Base-by-base conservation (phyloP, 257 asterid genomes). In the Solanum clarkiae region DNA sequence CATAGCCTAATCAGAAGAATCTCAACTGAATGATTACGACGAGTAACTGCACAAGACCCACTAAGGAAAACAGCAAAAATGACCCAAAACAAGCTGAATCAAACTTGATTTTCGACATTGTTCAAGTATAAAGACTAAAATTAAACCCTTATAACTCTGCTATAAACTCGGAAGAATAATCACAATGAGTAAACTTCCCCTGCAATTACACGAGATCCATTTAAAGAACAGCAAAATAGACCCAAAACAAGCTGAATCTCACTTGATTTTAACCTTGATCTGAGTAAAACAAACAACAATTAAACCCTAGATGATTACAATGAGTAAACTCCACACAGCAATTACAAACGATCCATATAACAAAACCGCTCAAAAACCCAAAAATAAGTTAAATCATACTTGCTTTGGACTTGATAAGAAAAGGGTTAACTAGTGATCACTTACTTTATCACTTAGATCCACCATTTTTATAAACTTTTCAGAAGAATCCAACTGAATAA, bases 401-500 rank as follows among this genome's bases (percentile, higher is more conserved):
- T 68, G 14, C 32, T 68, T 70, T 42, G 5, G 5, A 42, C 80
- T 16, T 70, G 22, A 13, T 2, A 68, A 49, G 20, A 65, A 63
- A 5, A 10, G 8, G 8, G 4, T 4, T 5, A 22, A 20, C 12
- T 36, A 83, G 81, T n/a, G 83, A 84, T 65, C 94, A 85, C 96
- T 93, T 83, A 94, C 98, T 86, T 92, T 95, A 88, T 97, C 98
- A 75, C 95, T 91, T 91, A 92, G 94, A 94, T 97, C 98, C 94
- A 89, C 93, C 97, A 89, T 90, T 86, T 26, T 26, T 29, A 6
- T 65, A 2, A 8, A 1, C 45, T 62, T 60, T 60, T n/a, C 74
- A 68, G 45, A 66, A 66, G 45, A 66, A 66, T 29, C 6, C 75
- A 63, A 86, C 4, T 85, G 42, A 29, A 66, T 26, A 11, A 65